These are phyloP conservation scores for Kwoniella sp. DNA, from an alignment of 768 basidiomycete genomes.

Conservation along the genomic window DNA sequence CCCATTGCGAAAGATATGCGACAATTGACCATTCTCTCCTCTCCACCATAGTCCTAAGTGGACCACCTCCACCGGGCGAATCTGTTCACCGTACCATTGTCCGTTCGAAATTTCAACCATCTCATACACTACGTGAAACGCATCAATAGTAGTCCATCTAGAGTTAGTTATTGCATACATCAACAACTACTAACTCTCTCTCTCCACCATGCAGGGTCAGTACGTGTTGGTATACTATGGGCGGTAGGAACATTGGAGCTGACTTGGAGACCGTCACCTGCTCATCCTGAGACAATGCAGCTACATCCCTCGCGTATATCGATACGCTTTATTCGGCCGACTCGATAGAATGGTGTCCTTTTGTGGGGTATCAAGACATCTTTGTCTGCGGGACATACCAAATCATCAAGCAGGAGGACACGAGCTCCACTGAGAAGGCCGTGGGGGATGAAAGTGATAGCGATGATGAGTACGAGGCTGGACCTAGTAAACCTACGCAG, in stretches of 20 bases:
- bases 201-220: no score
- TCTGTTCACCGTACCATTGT: not conserved
- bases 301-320: slow-evolving; percentile 42
- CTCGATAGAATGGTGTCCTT: slow-evolving; percentile 87
- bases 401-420: slow-evolving; percentile 55
- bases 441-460: slow-evolving; percentile 27
- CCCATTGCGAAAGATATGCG: no score
- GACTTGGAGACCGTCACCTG: no score
- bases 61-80: not conserved
- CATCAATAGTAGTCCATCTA: no score
- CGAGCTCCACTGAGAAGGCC: slow-evolving; percentile 5
- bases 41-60: not conserved
- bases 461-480: slow-evolving; percentile 13
- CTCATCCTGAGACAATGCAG: not conserved
- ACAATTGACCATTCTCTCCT: not conserved
- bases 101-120: not conserved
- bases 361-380: slow-evolving; percentile 63
- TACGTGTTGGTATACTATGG: no score
- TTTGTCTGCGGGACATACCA: slow-evolving; percentile 92
- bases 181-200: no score
- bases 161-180: no score
- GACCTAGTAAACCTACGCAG: slow-evolving; percentile 23
- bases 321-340: slow-evolving; percentile 86
- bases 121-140: no score
- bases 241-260: no score